Conservation (phyloP, 2,329 filamentous ascomycete genomes). For the Trichoderma sp. region DNA sequence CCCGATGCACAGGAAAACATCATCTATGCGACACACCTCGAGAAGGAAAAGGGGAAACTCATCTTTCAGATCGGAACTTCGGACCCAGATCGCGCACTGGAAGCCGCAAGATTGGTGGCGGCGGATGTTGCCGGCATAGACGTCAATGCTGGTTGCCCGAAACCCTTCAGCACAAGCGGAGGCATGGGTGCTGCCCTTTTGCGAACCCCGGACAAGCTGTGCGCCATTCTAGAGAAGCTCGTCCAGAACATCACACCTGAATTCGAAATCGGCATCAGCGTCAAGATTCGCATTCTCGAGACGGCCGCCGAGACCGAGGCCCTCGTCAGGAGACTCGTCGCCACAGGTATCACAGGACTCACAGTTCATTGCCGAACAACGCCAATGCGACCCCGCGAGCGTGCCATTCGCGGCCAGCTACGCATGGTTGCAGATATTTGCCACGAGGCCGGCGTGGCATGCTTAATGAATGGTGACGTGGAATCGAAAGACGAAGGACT, state of each 20-base stretch:
- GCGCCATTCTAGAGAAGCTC: slow-evolving; percentile 76
- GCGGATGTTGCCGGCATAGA: slow-evolving; percentile 90
- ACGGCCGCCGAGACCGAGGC: slow-evolving; percentile 70
- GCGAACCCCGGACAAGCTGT: slow-evolving; percentile 77
- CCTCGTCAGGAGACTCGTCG: slow-evolving; percentile 73
- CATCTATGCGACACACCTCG: slow-evolving; percentile 81
- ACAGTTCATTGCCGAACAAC: slow-evolving; percentile 96
- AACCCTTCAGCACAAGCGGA: slow-evolving; percentile 88
- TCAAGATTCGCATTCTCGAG: slow-evolving; percentile 89
- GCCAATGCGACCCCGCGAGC: slow-evolving; percentile 87
- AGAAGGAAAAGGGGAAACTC: slow-evolving; percentile 67
- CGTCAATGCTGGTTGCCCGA: slow-evolving; percentile 97
- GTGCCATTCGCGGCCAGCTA: slow-evolving; percentile 81
- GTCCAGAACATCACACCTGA: slow-evolving; percentile 73
- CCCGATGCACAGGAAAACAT: slow-evolving; percentile 59
- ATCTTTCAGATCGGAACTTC: slow-evolving; percentile 94
- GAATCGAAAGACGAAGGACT: slow-evolving; percentile 68
- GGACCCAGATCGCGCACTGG: slow-evolving; percentile 75
- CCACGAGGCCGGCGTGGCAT: slow-evolving; percentile 80
- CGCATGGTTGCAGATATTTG: slow-evolving; percentile 80
- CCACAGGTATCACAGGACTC: slow-evolving; percentile 85
- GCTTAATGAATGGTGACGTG: slow-evolving; percentile 94
- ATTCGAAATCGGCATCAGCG: slow-evolving; percentile 87
- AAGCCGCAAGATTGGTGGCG: slow-evolving; percentile 80
- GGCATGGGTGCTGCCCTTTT: slow-evolving; percentile 96